Conservation (phyloP, 164 flowering plant genomes). For the Berberis thunbergii region DNA sequence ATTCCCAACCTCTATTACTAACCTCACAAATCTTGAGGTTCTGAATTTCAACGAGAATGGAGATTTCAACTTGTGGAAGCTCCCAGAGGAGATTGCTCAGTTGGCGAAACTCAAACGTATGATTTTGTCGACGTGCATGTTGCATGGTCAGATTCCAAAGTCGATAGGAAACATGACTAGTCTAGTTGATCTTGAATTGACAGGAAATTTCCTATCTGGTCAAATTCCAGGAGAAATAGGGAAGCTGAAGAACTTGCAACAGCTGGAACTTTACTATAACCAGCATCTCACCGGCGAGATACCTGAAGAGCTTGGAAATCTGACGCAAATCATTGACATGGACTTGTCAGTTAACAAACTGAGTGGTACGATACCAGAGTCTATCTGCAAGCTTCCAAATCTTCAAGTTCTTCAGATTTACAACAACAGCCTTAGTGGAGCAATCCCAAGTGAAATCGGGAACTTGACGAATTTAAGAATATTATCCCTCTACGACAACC, state of each 20-base stretch:
- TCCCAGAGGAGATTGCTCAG: slow-evolving; percentile 44
- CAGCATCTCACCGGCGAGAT: slow-evolving; percentile 46
- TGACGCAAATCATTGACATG: slow-evolving; percentile 54
- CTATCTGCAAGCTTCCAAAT: slow-evolving; percentile 56
- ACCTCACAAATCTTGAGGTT: slow-evolving; percentile 62
- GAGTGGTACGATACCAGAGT: slow-evolving; percentile 62
- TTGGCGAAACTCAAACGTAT: slow-evolving; percentile 40
- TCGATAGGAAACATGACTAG: slow-evolving; percentile 71
- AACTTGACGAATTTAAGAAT: slow-evolving; percentile 48
- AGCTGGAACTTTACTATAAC: slow-evolving; percentile 79
- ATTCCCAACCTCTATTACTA: slow-evolving; percentile 61
- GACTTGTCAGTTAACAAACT: slow-evolving; percentile 72
- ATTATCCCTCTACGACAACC: slow-evolving; percentile 62
- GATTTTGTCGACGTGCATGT: slow-evolving; percentile 53
- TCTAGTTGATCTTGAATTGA: slow-evolving; percentile 62
- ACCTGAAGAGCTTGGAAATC: slow-evolving; percentile 74
- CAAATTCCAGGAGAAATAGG: slow-evolving; percentile 61
- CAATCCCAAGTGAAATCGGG: slow-evolving; percentile 50
- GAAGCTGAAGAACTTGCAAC: slow-evolving; percentile 40
- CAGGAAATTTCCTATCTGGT: slow-evolving; percentile 63
- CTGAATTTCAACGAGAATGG: slow-evolving; percentile 57
- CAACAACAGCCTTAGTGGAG: slow-evolving; percentile 80
- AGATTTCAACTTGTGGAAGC: slow-evolving; percentile 39
- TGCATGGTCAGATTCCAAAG: slow-evolving; percentile 57
- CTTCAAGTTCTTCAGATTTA: slow-evolving; percentile 59